Evolutionary conservation across 2,329 filamentous ascomycete species (phyloP).

Genomic region (Phyllosticta ampelicida): DNA sequence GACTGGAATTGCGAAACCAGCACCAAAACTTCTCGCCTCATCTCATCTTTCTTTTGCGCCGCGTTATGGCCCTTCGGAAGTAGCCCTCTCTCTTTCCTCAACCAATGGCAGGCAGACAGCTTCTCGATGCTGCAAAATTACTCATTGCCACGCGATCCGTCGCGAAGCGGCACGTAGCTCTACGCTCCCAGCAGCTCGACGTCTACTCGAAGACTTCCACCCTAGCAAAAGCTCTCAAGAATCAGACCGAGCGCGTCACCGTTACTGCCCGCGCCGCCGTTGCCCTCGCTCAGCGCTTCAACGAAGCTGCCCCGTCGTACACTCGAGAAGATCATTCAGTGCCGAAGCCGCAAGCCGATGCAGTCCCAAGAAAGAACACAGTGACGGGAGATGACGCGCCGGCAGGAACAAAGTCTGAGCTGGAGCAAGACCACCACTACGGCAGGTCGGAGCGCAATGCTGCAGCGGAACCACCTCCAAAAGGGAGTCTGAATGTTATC

Average conservation of each 20-base stretch:
- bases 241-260: constrained; percentile 50
- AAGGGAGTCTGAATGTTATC: constrained; percentile 32
- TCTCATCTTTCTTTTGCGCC: neutral
- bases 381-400: constrained; percentile 21
- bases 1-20: neutral
- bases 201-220: constrained; percentile 54
- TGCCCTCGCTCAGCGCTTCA: constrained; percentile 47
- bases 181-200: constrained; percentile 52
- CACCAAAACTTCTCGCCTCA: neutral
- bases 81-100: constrained; percentile 7
- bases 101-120: constrained; percentile 40
- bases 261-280: constrained; percentile 51
- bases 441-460: constrained; percentile 33
- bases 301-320: constrained; percentile 36
- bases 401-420: neutral
- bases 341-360: constrained; percentile 15
- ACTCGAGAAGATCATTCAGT: constrained; percentile 17
- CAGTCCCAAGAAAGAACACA: constrained; percentile 23
- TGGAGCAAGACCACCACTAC: constrained; percentile 44
- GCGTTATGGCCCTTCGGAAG: constrained; percentile 14
- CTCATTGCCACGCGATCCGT: constrained; percentile 38
- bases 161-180: constrained; percentile 44
- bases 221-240: constrained; percentile 51
- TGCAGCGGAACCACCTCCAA: constrained; percentile 24
- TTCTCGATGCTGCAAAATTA: constrained; percentile 41